Base-by-base conservation (phyloP, 2,329 filamentous ascomycete genomes). In the Xylaria polymorpha region DNA sequence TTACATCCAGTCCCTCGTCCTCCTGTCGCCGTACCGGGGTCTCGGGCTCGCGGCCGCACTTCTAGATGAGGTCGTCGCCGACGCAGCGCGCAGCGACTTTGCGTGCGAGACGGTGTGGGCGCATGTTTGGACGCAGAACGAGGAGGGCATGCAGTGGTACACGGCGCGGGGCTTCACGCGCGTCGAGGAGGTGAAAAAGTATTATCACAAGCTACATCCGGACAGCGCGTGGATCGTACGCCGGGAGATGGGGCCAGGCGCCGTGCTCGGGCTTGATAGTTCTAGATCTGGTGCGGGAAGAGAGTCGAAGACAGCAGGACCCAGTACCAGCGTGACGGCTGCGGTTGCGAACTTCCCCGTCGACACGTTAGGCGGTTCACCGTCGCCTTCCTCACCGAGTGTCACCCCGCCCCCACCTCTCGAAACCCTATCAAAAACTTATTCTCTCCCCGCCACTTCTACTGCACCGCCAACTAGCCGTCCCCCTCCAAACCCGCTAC, bases 121-220 rank as follows among this genome's bases (percentile, higher is more conserved):
- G 4, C 90, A 92, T 77, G 90, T 91, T 18, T 92, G 90, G 90
- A 89, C 89, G 12, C 85, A 88, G 68, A 91, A 91, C 76, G 83
- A 85, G 2, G 89, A 91, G 22, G 90, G 85, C 0, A 79, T 91
- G 69, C 82, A 82, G 66, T 92, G 90, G 89, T 92, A 92, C 79
- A 75, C 81, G 39, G 82, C 83, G 29, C 83, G 87, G 10, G 87
- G 88, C 2, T 92, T 92, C 76, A 74, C 76, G 67, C 81, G 82
- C 60, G 81, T 84, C 58, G 83, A 81, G 14, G 77, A 82, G 43
- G 77, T 90, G 10, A 77, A 82, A 41, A 85, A 85, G 2, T 92
- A 92, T 77, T 92, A 92, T 78, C 81, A 86, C 74, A 88, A 87
- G 74, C 81, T 92, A 44, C 83, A 85, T 60, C 90, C 90, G 3